A percentile compares a stretch with the other conserved stretches of the same genome.
Conservation (phyloP, 2,329 filamentous ascomycete species). For the Macrophomina pseudophaseolina region DNA sequence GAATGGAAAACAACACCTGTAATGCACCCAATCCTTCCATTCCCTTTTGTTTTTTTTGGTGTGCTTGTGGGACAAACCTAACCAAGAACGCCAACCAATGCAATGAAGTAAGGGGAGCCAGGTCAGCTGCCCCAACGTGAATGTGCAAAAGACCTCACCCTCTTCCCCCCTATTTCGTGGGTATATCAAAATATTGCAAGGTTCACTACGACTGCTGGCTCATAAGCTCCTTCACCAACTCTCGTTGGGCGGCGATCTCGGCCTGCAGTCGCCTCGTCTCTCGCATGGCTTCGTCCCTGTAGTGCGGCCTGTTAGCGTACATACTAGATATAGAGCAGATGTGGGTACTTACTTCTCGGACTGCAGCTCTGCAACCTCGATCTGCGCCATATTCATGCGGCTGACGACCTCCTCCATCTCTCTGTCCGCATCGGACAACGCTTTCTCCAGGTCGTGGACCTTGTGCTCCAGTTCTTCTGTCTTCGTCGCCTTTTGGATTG, state of each 20-base stretch:
- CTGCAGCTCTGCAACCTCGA: slow-evolving; percentile 80
- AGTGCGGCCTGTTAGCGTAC: slow-evolving; percentile 3
- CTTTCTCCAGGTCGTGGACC: slow-evolving; percentile 83
- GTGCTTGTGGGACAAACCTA: slow-evolving; percentile 17
- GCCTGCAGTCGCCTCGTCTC: slow-evolving; percentile 73
- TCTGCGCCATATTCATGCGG: slow-evolving; percentile 81
- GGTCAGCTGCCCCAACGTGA: not conserved
- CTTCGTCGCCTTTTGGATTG: slow-evolving; percentile 71
- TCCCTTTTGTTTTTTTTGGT: slow-evolving; percentile 19
- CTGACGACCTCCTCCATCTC: slow-evolving; percentile 86
- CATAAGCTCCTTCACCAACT: slow-evolving; percentile 61
- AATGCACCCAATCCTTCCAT: slow-evolving; percentile 15
- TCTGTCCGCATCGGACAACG: slow-evolving; percentile 73
- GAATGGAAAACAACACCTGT: slow-evolving; percentile 7
- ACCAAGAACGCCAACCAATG: slow-evolving; percentile 23
- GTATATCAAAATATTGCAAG: not conserved
- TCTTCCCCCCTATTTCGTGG: not conserved
- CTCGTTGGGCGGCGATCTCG: slow-evolving; percentile 67
- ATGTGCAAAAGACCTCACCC: not conserved
- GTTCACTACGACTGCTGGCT: slow-evolving; percentile 12
- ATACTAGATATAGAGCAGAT: not conserved
- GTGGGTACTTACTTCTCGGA: slow-evolving; percentile 59
- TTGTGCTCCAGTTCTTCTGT: slow-evolving; percentile 77
- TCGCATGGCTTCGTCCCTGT: slow-evolving; percentile 72
- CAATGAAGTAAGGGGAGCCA: slow-evolving; percentile 17